Evolutionary conservation across 2,329 filamentous ascomycete species (phyloP).

Genomic region (Fusarium denticulatum): DNA sequence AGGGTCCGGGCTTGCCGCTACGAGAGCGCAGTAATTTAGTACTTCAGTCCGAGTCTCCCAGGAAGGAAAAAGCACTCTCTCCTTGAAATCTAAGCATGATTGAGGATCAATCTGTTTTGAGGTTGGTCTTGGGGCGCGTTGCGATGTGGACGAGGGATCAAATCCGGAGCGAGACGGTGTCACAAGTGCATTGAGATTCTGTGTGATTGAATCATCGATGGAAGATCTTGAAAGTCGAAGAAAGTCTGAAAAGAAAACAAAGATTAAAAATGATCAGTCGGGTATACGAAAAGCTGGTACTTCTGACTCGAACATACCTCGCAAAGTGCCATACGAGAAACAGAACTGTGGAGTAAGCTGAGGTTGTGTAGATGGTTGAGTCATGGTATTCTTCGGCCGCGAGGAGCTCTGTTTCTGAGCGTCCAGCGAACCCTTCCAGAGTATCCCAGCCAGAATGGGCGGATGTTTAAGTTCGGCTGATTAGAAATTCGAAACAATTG

Average conservation of each 20-base stretch:
- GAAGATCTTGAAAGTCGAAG: slow-evolving; percentile 83
- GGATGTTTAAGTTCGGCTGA: not conserved
- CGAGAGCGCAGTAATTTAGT: not conserved
- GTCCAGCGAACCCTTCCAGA: slow-evolving; percentile 59
- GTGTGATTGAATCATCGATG: slow-evolving; percentile 89
- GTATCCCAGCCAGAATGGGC: slow-evolving; percentile 59
- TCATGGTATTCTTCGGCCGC: slow-evolving; percentile 55
- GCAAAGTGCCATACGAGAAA: slow-evolving; percentile 74
- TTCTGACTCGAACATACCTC: slow-evolving; percentile 61
- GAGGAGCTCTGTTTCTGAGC: slow-evolving; percentile 46
- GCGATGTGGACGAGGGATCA: slow-evolving; percentile 65
- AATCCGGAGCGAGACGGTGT: slow-evolving; percentile 79
- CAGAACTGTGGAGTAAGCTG: slow-evolving; percentile 78
- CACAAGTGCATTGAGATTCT: slow-evolving; percentile 89
- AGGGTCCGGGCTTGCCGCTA: not conserved
- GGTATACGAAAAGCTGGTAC: not conserved
- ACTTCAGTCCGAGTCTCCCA: not conserved
- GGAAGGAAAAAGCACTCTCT: slow-evolving; percentile 45
- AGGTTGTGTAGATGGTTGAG: slow-evolving; percentile 57
- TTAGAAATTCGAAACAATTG: not conserved
- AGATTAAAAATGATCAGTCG: not conserved
- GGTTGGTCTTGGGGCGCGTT: not conserved
- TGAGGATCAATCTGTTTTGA: not conserved
- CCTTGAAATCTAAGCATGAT: slow-evolving; percentile 73
- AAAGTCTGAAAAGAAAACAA: slow-evolving; percentile 72